Evolutionary conservation across 2,329 filamentous ascomycete genomes (phyloP), one percentile per base, ranked within the genome.

Genomic region (Aaosphaeria arxii): DNA sequence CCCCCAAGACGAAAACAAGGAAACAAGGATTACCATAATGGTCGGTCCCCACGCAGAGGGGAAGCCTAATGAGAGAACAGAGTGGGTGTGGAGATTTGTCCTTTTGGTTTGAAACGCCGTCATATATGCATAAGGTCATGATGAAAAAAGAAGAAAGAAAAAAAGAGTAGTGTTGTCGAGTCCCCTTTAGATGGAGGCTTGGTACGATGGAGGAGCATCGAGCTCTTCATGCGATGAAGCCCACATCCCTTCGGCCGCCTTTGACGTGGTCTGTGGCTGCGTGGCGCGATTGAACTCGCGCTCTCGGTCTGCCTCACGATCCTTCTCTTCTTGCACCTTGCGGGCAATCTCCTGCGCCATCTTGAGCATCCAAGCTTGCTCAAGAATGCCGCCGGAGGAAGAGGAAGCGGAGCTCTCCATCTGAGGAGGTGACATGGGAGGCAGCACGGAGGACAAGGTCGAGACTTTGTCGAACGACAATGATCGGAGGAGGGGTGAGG

Each of bases 321-420:
- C 72, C 72, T 96, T 94, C 72, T 96, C 89, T 58, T 96, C 89
- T 56, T 92, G 89, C 55, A 95, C 90, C 47, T 89, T 87, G 44
- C 85, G 79, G 33, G 91, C 90, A 60, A 97, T 92, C 70, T 97
- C 94, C 54, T 86, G 86, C 5, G 92, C 91, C 83, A 99, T 94
- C 75, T 96, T 94, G 75, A 87, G 84, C 72, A 94, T 87, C 88
- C 89, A 94, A 3, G 88, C 89, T 68, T 90, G 86, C 66, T 91
- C 87, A 29, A 89, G 75, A 43, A 90, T 88, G 13, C 77, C 77
- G 11, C 76, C 74, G 56, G 61, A 63, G 36, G 53, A 28, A 28
- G 36, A 17, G 44, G 7, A 53, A 9, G 55, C 49, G n/a, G 56
- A 54, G 42, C 51, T 51, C 33, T 67, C 60, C 13, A 52, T 45